Evolutionary conservation across 768 basidiomycete genomes (phyloP).

Genomic region (Ramaria sp.): DNA sequence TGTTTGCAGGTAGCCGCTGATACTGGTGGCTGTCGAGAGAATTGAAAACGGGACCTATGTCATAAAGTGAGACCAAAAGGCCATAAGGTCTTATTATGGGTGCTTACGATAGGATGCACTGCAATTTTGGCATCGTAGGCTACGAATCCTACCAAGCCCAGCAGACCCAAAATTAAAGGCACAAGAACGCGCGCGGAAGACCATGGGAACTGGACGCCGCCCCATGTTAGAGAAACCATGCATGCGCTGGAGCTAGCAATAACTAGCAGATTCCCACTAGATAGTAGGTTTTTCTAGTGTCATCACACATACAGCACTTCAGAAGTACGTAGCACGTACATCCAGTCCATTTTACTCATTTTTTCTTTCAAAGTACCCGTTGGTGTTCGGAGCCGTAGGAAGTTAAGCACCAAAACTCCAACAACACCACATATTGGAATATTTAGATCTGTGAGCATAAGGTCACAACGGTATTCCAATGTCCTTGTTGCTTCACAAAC

Average conservation of each 20-base stretch:
- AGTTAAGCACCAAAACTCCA: constrained; percentile 17
- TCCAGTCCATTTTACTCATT: constrained; percentile 31
- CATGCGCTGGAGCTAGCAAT: constrained; percentile 24
- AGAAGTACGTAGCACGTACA: constrained; percentile 21
- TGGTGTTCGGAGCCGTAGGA: constrained; percentile 26
- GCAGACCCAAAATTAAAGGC: constrained; percentile 32
- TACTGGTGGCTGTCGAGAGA: constrained; percentile 26
- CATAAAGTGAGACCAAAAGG: background rate
- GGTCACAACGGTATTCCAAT: background rate
- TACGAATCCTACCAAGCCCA: constrained; percentile 28
- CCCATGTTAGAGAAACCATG: constrained; percentile 40
- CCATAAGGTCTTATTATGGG: background rate
- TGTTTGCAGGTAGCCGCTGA: constrained; percentile 27
- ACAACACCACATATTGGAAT: constrained; percentile 27
- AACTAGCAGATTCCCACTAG: constrained; percentile 32
- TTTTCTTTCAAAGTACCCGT: constrained; percentile 24
- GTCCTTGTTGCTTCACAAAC: constrained; percentile 16
- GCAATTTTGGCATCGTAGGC: constrained; percentile 26
- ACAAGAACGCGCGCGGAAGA: constrained; percentile 26
- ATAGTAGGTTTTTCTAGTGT: background rate
- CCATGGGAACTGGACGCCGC: constrained; percentile 36
- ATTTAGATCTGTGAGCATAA: constrained; percentile 26
- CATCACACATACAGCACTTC: background rate
- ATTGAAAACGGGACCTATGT: constrained; percentile 20
- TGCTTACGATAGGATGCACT: constrained; percentile 8